Evolutionary conservation across 1,284 basidiomycete species (phyloP), one percentile per base, ranked within the genome.

Genomic region (Puccinia triticina): DNA sequence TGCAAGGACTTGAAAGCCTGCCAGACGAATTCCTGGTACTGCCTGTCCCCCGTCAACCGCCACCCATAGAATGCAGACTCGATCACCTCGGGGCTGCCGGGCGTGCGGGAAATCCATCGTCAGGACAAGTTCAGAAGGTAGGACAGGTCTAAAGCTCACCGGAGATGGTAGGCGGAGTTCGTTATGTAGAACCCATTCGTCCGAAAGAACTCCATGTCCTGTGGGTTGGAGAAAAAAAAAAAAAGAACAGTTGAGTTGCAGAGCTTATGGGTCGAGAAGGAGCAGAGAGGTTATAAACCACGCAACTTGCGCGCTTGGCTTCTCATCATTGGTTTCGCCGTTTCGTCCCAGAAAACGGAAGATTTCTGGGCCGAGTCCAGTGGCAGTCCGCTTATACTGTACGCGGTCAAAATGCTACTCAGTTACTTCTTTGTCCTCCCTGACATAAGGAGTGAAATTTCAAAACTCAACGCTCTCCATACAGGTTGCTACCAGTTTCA

Each of bases 1-100:
- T 75, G 43, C 7, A 82, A 53, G 16, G 46, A 34, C 23, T 76
- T 55, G 72, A 82, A 82, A 53, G 64, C 80, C 16, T 69, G 43
- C 72, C 73, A 82, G 23, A 76, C 73, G 73, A 82, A 76, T 32
- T 82, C 73, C 69, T 75, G 72, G 75, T 76, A 82, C n/a, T 34
- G 55, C 21, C 14, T 34, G 11, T 82, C 80, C 1, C 80, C 80
- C 18, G 80, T 82, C 11, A 82, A 40, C 37, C 80, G 40, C 80
- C 80, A 82, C 2, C 48, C 80, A 37, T 82, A 82, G 40, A 82
- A 82, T 8, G 64, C 80, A 34, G 80, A 82, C 34, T 82, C 80
- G 14, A 82, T 55, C 18, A 82, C 80, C 59, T 82, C 80, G 12
- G 80, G 80, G 3, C 80, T 82, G 46, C n/a, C n/a, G n/a, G n/a